phyloP scores from a whole-genome alignment of 2,329 filamentous ascomycete species.

The Aureobasidium sp. region DNA sequence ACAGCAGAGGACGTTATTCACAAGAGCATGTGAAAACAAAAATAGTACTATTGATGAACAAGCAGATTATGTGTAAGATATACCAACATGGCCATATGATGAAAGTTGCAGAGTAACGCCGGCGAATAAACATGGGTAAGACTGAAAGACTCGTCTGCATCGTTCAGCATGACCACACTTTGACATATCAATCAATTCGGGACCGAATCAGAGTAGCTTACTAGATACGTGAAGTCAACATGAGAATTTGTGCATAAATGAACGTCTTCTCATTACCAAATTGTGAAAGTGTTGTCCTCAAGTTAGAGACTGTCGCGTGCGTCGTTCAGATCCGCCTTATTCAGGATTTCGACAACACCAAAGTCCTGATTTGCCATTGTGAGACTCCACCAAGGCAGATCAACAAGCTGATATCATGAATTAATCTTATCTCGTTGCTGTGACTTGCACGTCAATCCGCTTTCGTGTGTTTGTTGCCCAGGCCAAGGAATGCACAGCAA shows the following conservation, averaged over 20 bases:
- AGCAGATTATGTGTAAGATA: neutral
- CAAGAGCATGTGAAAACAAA: neutral
- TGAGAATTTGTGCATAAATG: neutral
- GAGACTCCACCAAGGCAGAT: neutral
- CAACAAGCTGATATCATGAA: neutral
- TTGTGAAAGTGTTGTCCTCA: neutral
- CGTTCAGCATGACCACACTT: too few relatives aligned
- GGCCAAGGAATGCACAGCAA: constrained; percentile 23
- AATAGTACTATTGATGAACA: too few relatives aligned
- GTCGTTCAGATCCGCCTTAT: neutral
- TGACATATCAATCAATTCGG: too few relatives aligned
- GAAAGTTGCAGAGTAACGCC: neutral
- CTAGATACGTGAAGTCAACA: neutral
- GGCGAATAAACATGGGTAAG: neutral
- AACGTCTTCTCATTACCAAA: neutral
- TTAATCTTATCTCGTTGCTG: constrained; percentile 11
- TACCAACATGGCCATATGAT: neutral
- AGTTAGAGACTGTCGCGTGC: neutral
- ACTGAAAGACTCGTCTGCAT: too few relatives aligned
- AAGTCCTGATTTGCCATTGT: neutral
- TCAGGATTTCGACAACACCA: neutral
- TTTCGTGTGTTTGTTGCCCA: constrained; percentile 27
- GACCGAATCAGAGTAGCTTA: neutral
- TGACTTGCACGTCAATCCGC: constrained; percentile 16
- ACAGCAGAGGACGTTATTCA: neutral